These are phyloP conservation scores for Astragalus membranaceus DNA, from an alignment of 306 rosid genomes.

Conservation along the genomic window DNA sequence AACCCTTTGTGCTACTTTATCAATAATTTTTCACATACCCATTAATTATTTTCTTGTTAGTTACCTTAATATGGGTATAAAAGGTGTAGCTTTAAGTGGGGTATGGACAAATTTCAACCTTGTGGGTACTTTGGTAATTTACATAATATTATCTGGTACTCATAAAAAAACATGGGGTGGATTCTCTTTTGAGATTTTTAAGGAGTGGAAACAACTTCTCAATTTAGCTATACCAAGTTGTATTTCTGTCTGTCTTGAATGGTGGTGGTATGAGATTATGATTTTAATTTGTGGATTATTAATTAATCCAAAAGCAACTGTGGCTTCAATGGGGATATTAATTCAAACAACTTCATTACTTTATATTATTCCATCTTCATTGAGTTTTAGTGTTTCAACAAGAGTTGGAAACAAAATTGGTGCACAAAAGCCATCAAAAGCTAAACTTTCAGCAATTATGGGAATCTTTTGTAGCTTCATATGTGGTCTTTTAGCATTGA, in stretches of 20 bases:
- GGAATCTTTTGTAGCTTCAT: slow-evolving; percentile 64
- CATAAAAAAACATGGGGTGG: slow-evolving; percentile 69
- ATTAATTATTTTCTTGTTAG: slow-evolving; percentile 57
- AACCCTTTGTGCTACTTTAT: slow-evolving; percentile 56
- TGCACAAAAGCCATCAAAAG: slow-evolving; percentile 57
- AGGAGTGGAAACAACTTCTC: slow-evolving; percentile 53
- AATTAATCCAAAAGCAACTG: slow-evolving; percentile 57
- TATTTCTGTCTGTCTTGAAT: slow-evolving; percentile 82
- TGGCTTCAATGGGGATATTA: slow-evolving; percentile 88
- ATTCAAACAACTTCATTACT: slow-evolving; percentile 83
- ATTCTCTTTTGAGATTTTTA: slow-evolving; percentile 47
- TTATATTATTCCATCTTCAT: slow-evolving; percentile 78
- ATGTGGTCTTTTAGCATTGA: slow-evolving; percentile 51
- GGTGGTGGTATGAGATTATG: slow-evolving; percentile 99
- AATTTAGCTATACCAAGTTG: slow-evolving; percentile 81
- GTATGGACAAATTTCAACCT: slow-evolving; percentile 73
- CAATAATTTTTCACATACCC: slow-evolving; percentile 75
- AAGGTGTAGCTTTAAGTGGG: slow-evolving; percentile 75
- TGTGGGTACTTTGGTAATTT: slow-evolving; percentile 48
- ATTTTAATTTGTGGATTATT: slow-evolving; percentile 69
- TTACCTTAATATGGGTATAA: slow-evolving; percentile 50
- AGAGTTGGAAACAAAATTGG: slow-evolving; percentile 83
- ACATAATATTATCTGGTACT: slow-evolving; percentile 42
- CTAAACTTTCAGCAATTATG: slow-evolving; percentile 60
- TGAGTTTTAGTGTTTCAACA: slow-evolving; percentile 85